Evolutionary conservation across 805 yeast species (phyloP).

Genomic region (Yamadazyma endophytica): DNA sequence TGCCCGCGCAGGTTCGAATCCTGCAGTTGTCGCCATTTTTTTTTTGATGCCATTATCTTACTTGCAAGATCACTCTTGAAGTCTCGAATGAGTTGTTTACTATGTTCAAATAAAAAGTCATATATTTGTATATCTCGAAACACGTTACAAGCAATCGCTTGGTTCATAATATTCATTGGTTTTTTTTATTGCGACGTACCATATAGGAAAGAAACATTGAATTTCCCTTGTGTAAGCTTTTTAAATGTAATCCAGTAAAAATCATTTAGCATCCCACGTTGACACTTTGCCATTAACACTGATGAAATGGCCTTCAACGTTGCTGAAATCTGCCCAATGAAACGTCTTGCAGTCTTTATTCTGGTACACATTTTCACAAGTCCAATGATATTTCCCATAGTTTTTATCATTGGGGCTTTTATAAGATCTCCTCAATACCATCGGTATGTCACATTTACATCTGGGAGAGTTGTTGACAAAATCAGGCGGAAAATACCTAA

Average conservation of each 20-base stretch:
- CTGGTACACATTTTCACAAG: conserved; percentile 47
- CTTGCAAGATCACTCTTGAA: no score
- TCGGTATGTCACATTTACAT: conserved; percentile 46
- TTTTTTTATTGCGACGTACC: no score
- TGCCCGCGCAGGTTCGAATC: conserved; percentile 66
- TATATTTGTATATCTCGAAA: no score
- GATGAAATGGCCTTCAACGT: conserved; percentile 22
- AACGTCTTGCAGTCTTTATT: conserved; percentile 46
- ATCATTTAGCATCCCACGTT: conserved; percentile 31
- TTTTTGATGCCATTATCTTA: conserved; percentile 12
- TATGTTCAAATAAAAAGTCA: no score
- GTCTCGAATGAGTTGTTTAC: no score
- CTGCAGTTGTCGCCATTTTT: conserved; percentile 53
- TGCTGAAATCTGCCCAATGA: conserved; percentile 46
- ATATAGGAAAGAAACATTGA: no score
- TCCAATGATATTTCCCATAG: conserved; percentile 64
- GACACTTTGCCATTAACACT: conserved; percentile 35
- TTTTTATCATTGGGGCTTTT: conserved; percentile 31
- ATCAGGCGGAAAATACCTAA: conserved; percentile 46
- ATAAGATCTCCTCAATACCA: conserved; percentile 55
- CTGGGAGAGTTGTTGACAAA: conserved; percentile 34
- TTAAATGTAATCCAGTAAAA: no score
- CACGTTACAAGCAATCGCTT: no score
- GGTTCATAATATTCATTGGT: no score
- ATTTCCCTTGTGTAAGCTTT: no score